Evolutionary conservation across 495 filamentous ascomycete genomes (phyloP).

Genomic region (Lophium mytilinum): DNA sequence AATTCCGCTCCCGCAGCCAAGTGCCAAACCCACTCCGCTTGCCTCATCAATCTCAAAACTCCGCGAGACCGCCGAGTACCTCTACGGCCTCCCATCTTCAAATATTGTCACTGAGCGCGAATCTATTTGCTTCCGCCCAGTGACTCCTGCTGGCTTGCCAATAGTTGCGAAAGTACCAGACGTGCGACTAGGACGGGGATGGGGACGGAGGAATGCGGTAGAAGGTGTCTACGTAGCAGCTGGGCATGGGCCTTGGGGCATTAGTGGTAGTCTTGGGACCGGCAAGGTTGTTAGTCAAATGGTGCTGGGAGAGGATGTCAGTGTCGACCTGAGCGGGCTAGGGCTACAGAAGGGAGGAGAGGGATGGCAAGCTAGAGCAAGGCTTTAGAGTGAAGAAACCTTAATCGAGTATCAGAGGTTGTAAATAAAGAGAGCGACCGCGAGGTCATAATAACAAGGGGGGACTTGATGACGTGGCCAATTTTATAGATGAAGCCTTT

Average conservation of each 20-base stretch:
- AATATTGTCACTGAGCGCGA: neutral
- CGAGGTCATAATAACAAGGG: too few species aligned
- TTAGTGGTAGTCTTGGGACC: conserved; percentile 54
- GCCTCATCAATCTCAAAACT: neutral
- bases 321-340: conserved; percentile 44
- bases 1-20: neutral
- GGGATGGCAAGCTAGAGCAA: neutral
- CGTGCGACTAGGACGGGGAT: conserved; percentile 39
- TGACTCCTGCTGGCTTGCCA: conserved; percentile 50
- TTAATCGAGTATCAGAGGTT: too few species aligned
- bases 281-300: conserved; percentile 58
- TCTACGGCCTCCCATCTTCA: neutral
- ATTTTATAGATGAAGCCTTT: too few species aligned
- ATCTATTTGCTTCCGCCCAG: conserved; percentile 55
- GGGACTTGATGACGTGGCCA: too few species aligned
- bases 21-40: neutral
- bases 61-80: neutral
- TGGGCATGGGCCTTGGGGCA: conserved; percentile 56
- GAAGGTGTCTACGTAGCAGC: neutral
- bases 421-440: too few species aligned
- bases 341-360: conserved; percentile 18
- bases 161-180: conserved; percentile 50
- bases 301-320: conserved; percentile 43
- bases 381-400: too few species aligned
- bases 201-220: neutral